A percentile compares a stretch with the other conserved stretches of the same genome.
These are phyloP conservation scores for Drosera spatulata DNA, from an alignment of 179 eudicot genomes.

Conservation along the genomic window DNA sequence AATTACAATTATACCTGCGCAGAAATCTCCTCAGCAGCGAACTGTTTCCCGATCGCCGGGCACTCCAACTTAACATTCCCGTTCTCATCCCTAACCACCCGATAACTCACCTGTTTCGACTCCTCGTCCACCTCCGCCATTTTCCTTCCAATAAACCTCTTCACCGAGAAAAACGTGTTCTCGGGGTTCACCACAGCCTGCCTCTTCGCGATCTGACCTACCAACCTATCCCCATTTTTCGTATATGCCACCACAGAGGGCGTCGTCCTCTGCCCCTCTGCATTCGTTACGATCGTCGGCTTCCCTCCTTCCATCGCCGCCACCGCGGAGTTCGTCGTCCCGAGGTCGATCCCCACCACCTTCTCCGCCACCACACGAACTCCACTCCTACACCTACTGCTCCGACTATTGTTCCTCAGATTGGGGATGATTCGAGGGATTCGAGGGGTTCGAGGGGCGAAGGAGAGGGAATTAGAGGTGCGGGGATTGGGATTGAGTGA, in stretches of 20 bases:
- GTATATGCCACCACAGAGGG: constrained; percentile 97
- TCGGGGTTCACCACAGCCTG: constrained; percentile 92
- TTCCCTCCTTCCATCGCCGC: constrained; percentile 97
- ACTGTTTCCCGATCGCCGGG: constrained; percentile 84
- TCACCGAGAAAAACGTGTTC: constrained; percentile 78
- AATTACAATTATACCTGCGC: constrained; percentile 48
- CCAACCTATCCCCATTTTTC: constrained; percentile 64
- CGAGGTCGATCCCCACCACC: constrained; percentile 85
- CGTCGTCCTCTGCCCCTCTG: constrained; percentile 87
- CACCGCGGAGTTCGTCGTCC: constrained; percentile 86
- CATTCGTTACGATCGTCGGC: constrained; percentile 77
- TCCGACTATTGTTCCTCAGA: constrained; percentile 10
- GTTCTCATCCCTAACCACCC: constrained; percentile 73
- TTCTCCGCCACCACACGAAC: constrained; percentile 50
- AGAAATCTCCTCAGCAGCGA: constrained; percentile 92
- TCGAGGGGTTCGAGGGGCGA: constrained; percentile 29
- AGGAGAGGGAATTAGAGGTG: constrained; percentile 20
- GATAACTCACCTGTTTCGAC: constrained; percentile 81
- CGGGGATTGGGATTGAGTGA: constrained; percentile 4
- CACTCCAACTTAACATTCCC: constrained; percentile 90
- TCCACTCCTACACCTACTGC: constrained; percentile 7
- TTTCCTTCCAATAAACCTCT: constrained; percentile 84
- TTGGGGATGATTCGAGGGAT: constrained; percentile 12
- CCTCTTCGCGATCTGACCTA: constrained; percentile 86
- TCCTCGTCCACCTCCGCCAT: constrained; percentile 91